phyloP scores from a whole-genome alignment of 2,329 filamentous ascomycete species.

The Stagonosporopsis cucurbitacearum region DNA sequence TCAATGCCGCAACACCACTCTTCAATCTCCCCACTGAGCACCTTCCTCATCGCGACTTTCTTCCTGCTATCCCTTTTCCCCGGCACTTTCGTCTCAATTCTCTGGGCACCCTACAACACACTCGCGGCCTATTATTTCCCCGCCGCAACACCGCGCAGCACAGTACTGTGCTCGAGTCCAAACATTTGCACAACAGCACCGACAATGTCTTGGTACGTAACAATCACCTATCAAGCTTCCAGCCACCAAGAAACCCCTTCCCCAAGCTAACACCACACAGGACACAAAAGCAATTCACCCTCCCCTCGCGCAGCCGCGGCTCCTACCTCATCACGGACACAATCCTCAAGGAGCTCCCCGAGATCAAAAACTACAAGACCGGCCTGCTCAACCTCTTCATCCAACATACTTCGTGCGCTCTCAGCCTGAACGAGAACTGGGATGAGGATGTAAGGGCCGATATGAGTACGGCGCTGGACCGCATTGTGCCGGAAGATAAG shows the following conservation, averaged over 20 bases:
- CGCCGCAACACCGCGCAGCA: conserved; percentile 24
- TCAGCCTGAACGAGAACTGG: conserved; percentile 92
- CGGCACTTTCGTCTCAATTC: conserved; percentile 52
- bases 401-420: conserved; percentile 91
- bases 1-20: conserved; percentile 27
- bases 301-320: conserved; percentile 78
- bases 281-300: conserved; percentile 81
- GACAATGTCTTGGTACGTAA: conserved; percentile 41
- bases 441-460: conserved; percentile 85
- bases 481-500: conserved; percentile 82
- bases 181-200: conserved; percentile 34
- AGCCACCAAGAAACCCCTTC: neutral
- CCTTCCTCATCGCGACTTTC: conserved; percentile 55
- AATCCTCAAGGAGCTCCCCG: conserved; percentile 73
- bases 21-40: conserved; percentile 46
- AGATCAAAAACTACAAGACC: conserved; percentile 82
- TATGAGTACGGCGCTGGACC: conserved; percentile 92
- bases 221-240: neutral
- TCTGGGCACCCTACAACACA: conserved; percentile 45
- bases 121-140: conserved; percentile 33
- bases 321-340: conserved; percentile 88
- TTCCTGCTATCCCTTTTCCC: conserved; percentile 61
- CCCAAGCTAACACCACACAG: conserved; percentile 15
- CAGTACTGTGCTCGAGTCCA: conserved; percentile 34
- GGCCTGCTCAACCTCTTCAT: conserved; percentile 79